Evolutionary conservation across 2,329 filamentous ascomycete genomes (phyloP).

Genomic region (Rhynchosporium agropyri): DNA sequence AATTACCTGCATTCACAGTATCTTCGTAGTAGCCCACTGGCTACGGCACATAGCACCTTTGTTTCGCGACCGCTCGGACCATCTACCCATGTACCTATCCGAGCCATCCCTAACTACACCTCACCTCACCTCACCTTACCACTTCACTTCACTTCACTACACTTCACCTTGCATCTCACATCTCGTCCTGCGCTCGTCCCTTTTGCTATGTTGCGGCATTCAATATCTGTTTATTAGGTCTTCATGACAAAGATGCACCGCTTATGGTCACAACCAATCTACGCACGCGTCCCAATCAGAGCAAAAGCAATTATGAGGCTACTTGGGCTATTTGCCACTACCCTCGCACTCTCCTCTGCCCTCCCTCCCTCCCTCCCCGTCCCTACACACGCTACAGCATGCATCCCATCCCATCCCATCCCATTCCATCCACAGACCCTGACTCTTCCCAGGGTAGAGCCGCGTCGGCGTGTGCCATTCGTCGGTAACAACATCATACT

Average conservation of each 20-base stretch:
- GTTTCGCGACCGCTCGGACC: conserved; percentile 1
- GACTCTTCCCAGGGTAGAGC: not conserved
- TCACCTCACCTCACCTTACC: not conserved
- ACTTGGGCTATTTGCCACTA: conserved; percentile 1
- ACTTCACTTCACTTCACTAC: conserved; percentile 2
- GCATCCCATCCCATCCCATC: not conserved
- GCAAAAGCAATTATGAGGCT: too few species aligned
- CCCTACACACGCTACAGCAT: not conserved
- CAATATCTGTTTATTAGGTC: not conserved
- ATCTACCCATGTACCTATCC: not conserved
- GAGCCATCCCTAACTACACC: too few species aligned
- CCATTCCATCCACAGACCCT: too few species aligned
- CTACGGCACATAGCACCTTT: not conserved
- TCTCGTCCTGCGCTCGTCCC: conserved; percentile 11
- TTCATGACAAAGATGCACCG: not conserved
- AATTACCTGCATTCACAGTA: not conserved
- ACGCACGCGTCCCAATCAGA: not conserved
- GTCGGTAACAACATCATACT: conserved; percentile 14
- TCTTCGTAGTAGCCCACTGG: not conserved
- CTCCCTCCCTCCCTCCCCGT: too few species aligned
- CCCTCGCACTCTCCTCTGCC: not conserved
- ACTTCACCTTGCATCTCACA: conserved; percentile 2
- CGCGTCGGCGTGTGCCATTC: conserved; percentile 17
- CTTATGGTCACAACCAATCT: not conserved
- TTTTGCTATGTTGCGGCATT: not conserved